Base-by-base conservation (phyloP, 371 early-diverging fungal genomes). In the Lichtheimia corymbifera region DNA sequence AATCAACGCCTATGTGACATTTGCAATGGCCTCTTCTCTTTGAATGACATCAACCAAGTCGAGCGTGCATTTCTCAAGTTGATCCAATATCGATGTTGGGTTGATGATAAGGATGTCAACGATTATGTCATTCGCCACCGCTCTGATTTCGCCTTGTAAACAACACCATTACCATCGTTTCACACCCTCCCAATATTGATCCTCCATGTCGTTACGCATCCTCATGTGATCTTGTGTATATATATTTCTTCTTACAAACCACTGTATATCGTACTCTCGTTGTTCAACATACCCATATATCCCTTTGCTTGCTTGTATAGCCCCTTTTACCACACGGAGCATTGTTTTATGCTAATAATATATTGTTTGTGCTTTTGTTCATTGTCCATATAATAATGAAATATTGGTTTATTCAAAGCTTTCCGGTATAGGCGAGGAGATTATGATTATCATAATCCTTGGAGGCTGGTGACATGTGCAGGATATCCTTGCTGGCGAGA, bases 41-140 rank as follows among this genome's bases (percentile, higher is more conserved):
- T 73, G 11, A 53, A 72, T 13, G 80, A 76, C 42, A 72, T 79
- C 13, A 59, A 69, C n/a, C 67, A 71, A 17, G 15, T 79, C 5
- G 80, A 79, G 62, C 62, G 71, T 5, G 74, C 71, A 1, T 79
- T 79, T 56, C 55, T 79, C n/a, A 76, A 76, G 45, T 44, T 79
- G n/a, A 67, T 79, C 50, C 64, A 71, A 12, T 76, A 79, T 53
- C 61, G 68, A 40, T 76, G 74, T n/a, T 79, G 72, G 72, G 74
- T 79, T 2, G 73, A 74, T 60, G 71, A 76, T 15, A 55, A 71
- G 15, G 67, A 62, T 1, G 59, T 76, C n/a, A 53, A 74, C 50
- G 41, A 55, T 2, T 79, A 72, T 63, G 71, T 79, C 7, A 50
- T 61, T 13, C 42, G 50, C 13, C 72, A 79, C 44, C 73, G 74